Evolutionary conservation across 2,329 filamentous ascomycete species (phyloP).

Genomic region (Pyricularia sp.): DNA sequence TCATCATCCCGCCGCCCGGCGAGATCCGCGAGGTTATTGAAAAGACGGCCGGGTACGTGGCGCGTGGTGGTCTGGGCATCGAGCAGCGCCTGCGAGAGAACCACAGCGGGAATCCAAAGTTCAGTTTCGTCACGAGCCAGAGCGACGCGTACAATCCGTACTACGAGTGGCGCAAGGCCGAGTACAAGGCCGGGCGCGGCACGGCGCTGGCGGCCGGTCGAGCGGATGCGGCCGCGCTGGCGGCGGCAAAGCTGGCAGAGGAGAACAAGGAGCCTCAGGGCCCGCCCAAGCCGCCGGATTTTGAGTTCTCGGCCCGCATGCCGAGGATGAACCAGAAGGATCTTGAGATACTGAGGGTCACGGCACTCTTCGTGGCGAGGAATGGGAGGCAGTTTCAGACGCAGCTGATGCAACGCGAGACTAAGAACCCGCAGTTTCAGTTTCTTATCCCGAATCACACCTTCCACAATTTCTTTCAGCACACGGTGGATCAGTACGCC

Average conservation of each 20-base stretch:
- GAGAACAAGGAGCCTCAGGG: slow-evolving; percentile 55
- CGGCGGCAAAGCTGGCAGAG: slow-evolving; percentile 39
- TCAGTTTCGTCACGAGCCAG: slow-evolving; percentile 76
- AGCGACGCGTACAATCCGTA: slow-evolving; percentile 80
- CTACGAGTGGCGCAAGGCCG: slow-evolving; percentile 82
- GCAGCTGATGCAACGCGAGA: slow-evolving; percentile 76
- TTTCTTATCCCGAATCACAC: slow-evolving; percentile 93
- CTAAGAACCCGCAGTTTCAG: slow-evolving; percentile 89
- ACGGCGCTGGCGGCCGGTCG: slow-evolving; percentile 70
- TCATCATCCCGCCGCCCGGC: slow-evolving; percentile 77
- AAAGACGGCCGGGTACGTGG: slow-evolving; percentile 90
- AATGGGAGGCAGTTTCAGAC: slow-evolving; percentile 91
- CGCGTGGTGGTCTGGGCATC: slow-evolving; percentile 57
- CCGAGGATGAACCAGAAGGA: slow-evolving; percentile 95
- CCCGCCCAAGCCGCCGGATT: slow-evolving; percentile 76
- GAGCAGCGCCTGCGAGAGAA: slow-evolving; percentile 82
- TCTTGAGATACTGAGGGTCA: slow-evolving; percentile 64
- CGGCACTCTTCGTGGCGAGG: slow-evolving; percentile 85
- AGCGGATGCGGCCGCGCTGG: slow-evolving; percentile 50
- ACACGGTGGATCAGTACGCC: slow-evolving; percentile 90
- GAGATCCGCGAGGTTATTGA: slow-evolving; percentile 80
- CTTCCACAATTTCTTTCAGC: slow-evolving; percentile 90
- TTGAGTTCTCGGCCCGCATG: slow-evolving; percentile 92
- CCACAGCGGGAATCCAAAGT: slow-evolving; percentile 76
- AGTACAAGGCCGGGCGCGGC: slow-evolving; percentile 77